Base-by-base conservation (phyloP, 2,329 filamentous ascomycete species). In the Ceratocystis papillata region DNA sequence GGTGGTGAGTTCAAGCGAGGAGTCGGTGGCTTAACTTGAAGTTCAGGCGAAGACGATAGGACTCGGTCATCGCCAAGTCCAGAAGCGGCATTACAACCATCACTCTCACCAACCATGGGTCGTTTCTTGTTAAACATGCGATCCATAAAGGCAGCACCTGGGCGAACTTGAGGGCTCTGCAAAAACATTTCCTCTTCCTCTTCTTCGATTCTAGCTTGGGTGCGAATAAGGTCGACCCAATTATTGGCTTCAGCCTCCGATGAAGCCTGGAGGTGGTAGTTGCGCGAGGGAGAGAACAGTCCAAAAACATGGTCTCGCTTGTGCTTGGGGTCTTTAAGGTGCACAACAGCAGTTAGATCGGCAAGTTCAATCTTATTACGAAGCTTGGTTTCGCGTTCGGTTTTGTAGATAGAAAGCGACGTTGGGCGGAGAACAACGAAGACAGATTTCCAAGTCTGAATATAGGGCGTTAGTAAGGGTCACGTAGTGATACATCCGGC, bases 391-490 rank as follows among this genome's bases (percentile, higher is more conserved):
- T 96, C 92, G 71, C 92, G 89, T 71, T 89, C 85, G 73, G 93
- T 88, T 76, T 93, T 95, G 81, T 99, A 99, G 69, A 96, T 87
- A 63, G 89, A 96, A 44, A 99, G 82, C 22, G 89, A 83, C 71
- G 94, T 95, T 0, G 93, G 92, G 69, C 94, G 87, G 59, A 99
- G 83, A 50, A 99, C 94, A 53, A 97, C 80, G 76, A 89, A 94
- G 69, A 92, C 85, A 5, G 87, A 80, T 77, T 96, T 96, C 94
- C 94, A 99, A 69, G 88, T 86, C 85, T 96, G 66, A 7, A 57
- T 33, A 22, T 17, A 59, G 62, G n/a, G 44, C 25, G 67, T 73
- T 66, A 72, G 73, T 68, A 33, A 33, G 12, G 53, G 22, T 33
- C 53, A 67, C 64, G 10, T 15, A 41, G 10, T 41, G 3, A 41